phyloP scores from a whole-genome alignment of 2,329 filamentous ascomycete species.

The Bretziella fagacearum region DNA sequence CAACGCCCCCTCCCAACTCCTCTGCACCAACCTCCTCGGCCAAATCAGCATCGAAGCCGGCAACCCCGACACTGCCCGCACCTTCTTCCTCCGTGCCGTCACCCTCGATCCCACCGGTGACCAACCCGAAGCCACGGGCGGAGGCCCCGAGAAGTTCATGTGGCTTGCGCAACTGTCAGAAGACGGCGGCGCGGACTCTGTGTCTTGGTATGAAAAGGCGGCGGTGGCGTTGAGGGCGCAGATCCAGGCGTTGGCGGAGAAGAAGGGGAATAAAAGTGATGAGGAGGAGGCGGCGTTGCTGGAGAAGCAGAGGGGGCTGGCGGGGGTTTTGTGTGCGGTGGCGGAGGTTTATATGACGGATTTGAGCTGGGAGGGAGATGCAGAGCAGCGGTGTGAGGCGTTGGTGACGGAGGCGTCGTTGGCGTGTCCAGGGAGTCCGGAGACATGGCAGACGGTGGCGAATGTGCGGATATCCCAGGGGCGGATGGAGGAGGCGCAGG shows the following conservation, averaged over 20 bases:
- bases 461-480: constrained; percentile 84
- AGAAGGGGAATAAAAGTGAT: constrained; percentile 18
- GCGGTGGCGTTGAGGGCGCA: constrained; percentile 54
- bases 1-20: constrained; percentile 36
- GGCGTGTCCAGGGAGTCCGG: constrained; percentile 62
- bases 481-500: constrained; percentile 59
- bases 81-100: constrained; percentile 56
- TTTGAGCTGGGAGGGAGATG: constrained; percentile 79
- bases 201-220: constrained; percentile 52
- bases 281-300: constrained; percentile 31
- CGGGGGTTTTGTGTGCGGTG: constrained; percentile 83
- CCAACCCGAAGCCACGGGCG: constrained; percentile 52
- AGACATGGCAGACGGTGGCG: constrained; percentile 89
- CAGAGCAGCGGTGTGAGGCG: constrained; percentile 71
- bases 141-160: constrained; percentile 83
- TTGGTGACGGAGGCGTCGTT: constrained; percentile 82
- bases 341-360: constrained; percentile 99
- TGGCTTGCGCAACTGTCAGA: constrained; percentile 83
- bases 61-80: constrained; percentile 57
- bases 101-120: constrained; percentile 59
- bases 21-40: constrained; percentile 58
- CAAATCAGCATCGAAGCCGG: constrained; percentile 72
- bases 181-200: constrained; percentile 47
- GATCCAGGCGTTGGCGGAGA: constrained; percentile 42
- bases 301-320: constrained; percentile 64